Conservation (phyloP, 495 filamentous ascomycete genomes). For the Tricharina praecox region DNA sequence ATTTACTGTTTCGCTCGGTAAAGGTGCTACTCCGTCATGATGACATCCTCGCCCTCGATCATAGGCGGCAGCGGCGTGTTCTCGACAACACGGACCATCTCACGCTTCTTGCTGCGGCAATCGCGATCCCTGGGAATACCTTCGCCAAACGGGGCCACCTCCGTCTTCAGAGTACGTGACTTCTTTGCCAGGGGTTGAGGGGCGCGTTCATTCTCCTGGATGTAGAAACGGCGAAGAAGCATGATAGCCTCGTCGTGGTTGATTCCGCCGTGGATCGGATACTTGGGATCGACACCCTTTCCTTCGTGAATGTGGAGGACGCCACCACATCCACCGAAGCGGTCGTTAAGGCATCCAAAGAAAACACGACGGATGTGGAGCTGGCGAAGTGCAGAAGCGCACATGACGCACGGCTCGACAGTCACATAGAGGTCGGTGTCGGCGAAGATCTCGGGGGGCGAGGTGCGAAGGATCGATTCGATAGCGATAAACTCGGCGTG, state of each 20-base stretch:
- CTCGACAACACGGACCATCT: not conserved
- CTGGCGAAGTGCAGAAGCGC: constrained; percentile 78
- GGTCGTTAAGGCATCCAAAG: constrained; percentile 88
- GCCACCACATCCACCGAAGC: constrained; percentile 88
- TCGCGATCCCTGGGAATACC: not conserved
- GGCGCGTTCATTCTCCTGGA: constrained; percentile 77
- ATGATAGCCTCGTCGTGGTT: constrained; percentile 80
- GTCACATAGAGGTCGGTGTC: constrained; percentile 83
- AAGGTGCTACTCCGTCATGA: too few species aligned
- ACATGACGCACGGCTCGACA: constrained; percentile 97
- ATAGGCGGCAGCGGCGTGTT: too few species aligned
- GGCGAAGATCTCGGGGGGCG: constrained; percentile 43
- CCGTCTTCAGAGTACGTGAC: constrained; percentile 36
- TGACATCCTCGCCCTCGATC: too few species aligned
- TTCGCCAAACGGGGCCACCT: constrained; percentile 29
- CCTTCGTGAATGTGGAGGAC: constrained; percentile 74
- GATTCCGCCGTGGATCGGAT: constrained; percentile 63
- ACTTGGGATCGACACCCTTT: constrained; percentile 39
- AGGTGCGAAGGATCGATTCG: constrained; percentile 38
- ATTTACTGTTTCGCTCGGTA: too few species aligned
- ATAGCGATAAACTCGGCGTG: constrained; percentile 91
- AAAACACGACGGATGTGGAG: constrained; percentile 66
- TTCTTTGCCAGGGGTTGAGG: constrained; percentile 29
- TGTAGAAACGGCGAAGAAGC: constrained; percentile 78
- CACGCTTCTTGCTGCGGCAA: not conserved